phyloP scores from a whole-genome alignment of 2,329 filamentous ascomycete genomes.

The Diplodia mutila region DNA sequence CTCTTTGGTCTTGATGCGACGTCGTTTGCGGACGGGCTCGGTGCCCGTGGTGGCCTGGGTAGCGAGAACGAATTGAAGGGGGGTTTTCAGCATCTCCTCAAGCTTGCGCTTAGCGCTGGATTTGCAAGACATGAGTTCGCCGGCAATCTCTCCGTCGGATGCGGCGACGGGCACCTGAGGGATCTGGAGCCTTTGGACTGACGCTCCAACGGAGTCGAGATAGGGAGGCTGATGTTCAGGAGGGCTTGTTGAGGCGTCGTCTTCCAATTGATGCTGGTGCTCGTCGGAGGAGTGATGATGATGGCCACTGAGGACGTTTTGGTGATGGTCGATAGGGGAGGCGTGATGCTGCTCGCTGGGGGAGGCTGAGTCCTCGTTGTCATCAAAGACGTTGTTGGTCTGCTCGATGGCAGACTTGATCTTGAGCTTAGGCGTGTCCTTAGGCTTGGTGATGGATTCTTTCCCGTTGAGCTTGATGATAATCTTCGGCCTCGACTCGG shows the following conservation, averaged over 20 bases:
- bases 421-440: background rate
- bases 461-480: background rate
- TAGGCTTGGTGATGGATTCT: background rate
- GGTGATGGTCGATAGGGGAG: too few relatives aligned
- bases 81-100: background rate
- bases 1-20: background rate
- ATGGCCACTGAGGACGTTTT: too few relatives aligned
- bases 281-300: too few relatives aligned
- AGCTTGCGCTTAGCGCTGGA: conserved; percentile 13
- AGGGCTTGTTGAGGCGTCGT: too few relatives aligned
- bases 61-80: conserved; percentile 3
- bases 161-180: background rate
- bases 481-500: background rate
- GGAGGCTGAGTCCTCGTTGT: background rate
- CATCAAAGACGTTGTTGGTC: background rate
- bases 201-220: background rate
- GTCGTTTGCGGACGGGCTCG: conserved; percentile 3
- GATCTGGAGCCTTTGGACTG: background rate
- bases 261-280: background rate
- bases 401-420: background rate
- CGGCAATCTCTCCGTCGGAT: background rate
- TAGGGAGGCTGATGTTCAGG: background rate
- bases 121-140: background rate
- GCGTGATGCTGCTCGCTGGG: too few relatives aligned
- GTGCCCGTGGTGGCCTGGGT: conserved; percentile 7